Evolutionary conservation across 2,329 filamentous ascomycete genomes (phyloP).

Genomic region (Didymella exigua): DNA sequence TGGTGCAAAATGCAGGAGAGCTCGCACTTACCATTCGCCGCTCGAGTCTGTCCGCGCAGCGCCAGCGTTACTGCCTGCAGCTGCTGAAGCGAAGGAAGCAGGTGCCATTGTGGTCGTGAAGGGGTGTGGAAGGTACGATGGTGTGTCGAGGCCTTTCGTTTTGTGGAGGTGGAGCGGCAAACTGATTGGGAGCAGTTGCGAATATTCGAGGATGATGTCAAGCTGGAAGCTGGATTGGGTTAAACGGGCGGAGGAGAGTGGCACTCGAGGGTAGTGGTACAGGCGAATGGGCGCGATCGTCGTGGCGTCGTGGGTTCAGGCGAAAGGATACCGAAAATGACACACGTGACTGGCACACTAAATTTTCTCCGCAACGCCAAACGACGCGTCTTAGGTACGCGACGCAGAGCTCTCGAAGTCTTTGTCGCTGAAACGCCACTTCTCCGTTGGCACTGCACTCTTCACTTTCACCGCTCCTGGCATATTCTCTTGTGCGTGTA

Average conservation of each 20-base stretch:
- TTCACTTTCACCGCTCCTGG: background rate
- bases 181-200: slow-evolving; percentile 31
- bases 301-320: slow-evolving; percentile 17
- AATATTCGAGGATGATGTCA: slow-evolving; percentile 24
- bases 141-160: slow-evolving; percentile 34
- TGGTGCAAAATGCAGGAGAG: slow-evolving; percentile 9
- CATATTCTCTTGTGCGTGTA: background rate
- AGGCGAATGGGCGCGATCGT: slow-evolving; percentile 27
- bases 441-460: background rate
- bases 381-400: slow-evolving; percentile 15
- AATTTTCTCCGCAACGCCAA: slow-evolving; percentile 14
- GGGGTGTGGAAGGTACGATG: slow-evolving; percentile 25
- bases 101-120: slow-evolving; percentile 51
- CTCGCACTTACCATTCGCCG: slow-evolving; percentile 54
- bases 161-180: slow-evolving; percentile 34
- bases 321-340: slow-evolving; percentile 15
- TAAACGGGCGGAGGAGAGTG: slow-evolving; percentile 21
- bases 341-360: slow-evolving; percentile 15
- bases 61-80: slow-evolving; percentile 52
- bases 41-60: slow-evolving; percentile 51
- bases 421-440: background rate
- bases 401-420: background rate
- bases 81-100: slow-evolving; percentile 58
- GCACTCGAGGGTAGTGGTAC: slow-evolving; percentile 25
- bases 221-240: slow-evolving; percentile 28